Conservation (phyloP, 1,139 yeast genomes). For the Yamadazyma epiphylla region DNA sequence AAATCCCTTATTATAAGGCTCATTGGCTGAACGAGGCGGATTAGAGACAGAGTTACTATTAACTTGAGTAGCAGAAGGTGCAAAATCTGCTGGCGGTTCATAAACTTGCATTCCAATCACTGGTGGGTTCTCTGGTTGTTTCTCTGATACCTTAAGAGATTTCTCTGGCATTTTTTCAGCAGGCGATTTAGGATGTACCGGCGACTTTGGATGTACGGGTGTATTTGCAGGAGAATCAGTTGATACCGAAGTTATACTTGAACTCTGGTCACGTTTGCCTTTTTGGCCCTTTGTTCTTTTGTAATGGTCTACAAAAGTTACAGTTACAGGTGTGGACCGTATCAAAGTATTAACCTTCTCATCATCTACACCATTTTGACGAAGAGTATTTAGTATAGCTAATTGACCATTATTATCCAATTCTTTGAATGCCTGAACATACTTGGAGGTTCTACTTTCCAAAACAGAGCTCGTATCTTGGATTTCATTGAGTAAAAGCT, state of each 20-base stretch:
- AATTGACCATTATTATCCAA: conserved; percentile 38
- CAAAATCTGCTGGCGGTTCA: conserved; percentile 2
- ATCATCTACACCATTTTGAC: conserved; percentile 20
- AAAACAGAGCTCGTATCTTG: conserved; percentile 50
- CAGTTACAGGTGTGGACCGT: conserved; percentile 24
- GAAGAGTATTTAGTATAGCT: conserved; percentile 25
- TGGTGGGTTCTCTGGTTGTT: neutral
- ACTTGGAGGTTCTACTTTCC: conserved; percentile 47
- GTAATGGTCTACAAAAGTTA: conserved; percentile 22
- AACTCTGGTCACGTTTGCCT: conserved; percentile 1
- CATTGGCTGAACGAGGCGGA: conserved; percentile 4
- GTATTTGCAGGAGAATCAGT: neutral
- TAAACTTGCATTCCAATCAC: conserved; percentile 2
- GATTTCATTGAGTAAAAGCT: conserved; percentile 38
- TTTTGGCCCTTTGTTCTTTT: no score
- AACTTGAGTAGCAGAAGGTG: conserved; percentile 1
- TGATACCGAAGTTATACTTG: neutral
- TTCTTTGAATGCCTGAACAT: conserved; percentile 35
- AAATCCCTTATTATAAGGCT: conserved; percentile 34
- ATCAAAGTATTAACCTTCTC: conserved; percentile 18
- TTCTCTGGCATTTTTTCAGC: no score
- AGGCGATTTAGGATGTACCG: neutral
- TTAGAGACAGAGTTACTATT: conserved; percentile 1
- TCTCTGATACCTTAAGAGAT: neutral
- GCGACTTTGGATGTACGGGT: neutral